A percentile compares a stretch with the other conserved stretches of the same genome.
phyloP scores from a whole-genome alignment of 192 early-diverging fungal genomes.

The Chytriomyces confervae region DNA sequence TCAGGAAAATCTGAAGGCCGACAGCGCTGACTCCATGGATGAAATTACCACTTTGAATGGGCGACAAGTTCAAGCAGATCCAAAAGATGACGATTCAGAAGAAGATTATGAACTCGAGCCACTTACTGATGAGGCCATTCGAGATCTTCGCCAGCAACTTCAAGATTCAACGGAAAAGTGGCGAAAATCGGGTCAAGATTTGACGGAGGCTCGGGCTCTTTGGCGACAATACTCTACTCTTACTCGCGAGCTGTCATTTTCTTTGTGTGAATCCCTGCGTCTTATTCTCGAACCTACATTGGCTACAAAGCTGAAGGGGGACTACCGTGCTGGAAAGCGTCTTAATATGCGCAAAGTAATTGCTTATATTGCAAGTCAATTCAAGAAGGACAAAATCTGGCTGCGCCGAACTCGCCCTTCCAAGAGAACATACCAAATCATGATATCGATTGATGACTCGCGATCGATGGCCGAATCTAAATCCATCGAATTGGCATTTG shows the following conservation, averaged over 20 bases:
- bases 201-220: slow-evolving; percentile 63
- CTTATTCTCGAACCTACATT: slow-evolving; percentile 96
- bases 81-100: slow-evolving; percentile 39
- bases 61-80: slow-evolving; percentile 45
- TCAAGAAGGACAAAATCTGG: slow-evolving; percentile 99
- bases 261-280: slow-evolving; percentile 93
- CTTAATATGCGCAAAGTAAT: slow-evolving; percentile 99
- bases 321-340: slow-evolving; percentile 97
- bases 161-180: slow-evolving; percentile 78
- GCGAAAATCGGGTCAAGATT: slow-evolving; percentile 69
- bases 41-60: slow-evolving; percentile 29
- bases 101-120: slow-evolving; percentile 26
- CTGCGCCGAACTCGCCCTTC: slow-evolving; percentile 94
- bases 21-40: slow-evolving; percentile 7
- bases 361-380: slow-evolving; percentile 97
- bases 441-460: slow-evolving; percentile 97
- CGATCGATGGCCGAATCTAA: slow-evolving; percentile 93
- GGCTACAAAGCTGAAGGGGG: slow-evolving; percentile 94
- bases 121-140: slow-evolving; percentile 63
- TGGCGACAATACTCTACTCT: slow-evolving; percentile 91
- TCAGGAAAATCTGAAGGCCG: slow-evolving; percentile 52
- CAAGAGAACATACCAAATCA: slow-evolving; percentile 97
- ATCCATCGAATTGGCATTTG: slow-evolving; percentile 89
- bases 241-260: slow-evolving; percentile 88
- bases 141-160: slow-evolving; percentile 79